Conservation (phyloP, 176 grass and related monocot genomes). For the Musa itinerans region DNA sequence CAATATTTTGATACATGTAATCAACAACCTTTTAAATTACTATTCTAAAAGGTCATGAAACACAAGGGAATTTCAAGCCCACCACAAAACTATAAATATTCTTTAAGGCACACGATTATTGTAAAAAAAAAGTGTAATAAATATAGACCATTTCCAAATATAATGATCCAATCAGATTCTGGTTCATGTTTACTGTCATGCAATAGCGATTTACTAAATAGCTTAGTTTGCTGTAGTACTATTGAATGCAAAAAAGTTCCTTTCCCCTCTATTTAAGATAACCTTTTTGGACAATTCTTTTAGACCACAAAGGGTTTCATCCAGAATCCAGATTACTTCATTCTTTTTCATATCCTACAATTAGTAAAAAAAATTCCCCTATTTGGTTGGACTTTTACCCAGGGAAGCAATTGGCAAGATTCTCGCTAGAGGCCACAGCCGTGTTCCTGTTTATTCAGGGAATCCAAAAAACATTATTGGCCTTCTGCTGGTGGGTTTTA, state of each 20-base stretch:
- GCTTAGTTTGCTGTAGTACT: no score
- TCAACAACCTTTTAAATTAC: not conserved
- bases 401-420: slow-evolving; percentile 99
- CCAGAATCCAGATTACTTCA: not conserved
- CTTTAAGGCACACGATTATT: not conserved
- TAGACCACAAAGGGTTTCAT: not conserved
- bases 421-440: slow-evolving; percentile 94
- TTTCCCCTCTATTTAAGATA: not conserved
- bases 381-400: slow-evolving; percentile 13
- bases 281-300: not conserved
- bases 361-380: not conserved
- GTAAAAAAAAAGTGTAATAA: no score
- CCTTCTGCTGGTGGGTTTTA: slow-evolving; percentile 72
- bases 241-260: no score
- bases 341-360: not conserved
- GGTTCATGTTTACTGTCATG: no score
- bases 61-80: not conserved
- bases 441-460: slow-evolving; percentile 96
- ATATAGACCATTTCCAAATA: no score
- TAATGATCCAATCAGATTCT: no score
- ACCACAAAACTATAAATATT: not conserved
- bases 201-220: no score
- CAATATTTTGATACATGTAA: not conserved
- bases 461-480: slow-evolving; percentile 91
- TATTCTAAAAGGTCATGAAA: not conserved